A percentile compares a stretch with the other conserved stretches of the same genome.
Conservation (phyloP, 129 eudicot genomes). For the Tanacetum coccineum region DNA sequence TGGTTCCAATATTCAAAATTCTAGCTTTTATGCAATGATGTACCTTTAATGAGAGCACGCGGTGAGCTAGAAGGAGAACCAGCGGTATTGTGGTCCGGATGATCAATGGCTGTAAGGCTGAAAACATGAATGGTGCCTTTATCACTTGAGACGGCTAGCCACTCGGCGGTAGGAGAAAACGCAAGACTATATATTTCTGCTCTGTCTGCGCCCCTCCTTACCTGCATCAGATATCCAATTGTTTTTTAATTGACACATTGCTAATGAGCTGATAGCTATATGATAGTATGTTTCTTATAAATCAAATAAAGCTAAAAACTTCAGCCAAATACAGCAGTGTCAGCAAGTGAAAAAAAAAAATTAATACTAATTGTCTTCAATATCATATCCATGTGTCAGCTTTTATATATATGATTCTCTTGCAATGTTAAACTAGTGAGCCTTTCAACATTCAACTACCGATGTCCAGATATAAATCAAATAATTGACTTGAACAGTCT, state of each 20-base stretch:
- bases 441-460: constrained; percentile 8
- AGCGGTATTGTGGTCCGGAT: constrained; percentile 35
- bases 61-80: constrained; percentile 56
- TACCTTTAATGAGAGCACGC: constrained; percentile 84
- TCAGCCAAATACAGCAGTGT: not conserved
- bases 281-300: not conserved
- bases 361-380: not conserved
- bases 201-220: constrained; percentile 92
- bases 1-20: too few relatives aligned
- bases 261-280: not conserved
- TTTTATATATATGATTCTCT: not conserved
- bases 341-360: not conserved
- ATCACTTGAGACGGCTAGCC: constrained; percentile 93
- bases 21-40: not conserved
- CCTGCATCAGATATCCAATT: constrained; percentile 36
- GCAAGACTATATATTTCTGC: constrained; percentile 88
- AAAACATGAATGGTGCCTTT: constrained; percentile 94
- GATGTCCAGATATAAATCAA: not conserved
- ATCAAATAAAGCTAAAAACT: not conserved
- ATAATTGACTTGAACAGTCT: not conserved
- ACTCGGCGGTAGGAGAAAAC: constrained; percentile 68
- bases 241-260: not conserved
- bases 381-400: not conserved
- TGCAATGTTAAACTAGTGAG: not conserved
- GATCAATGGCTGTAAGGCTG: constrained; percentile 53